These are phyloP conservation scores for Alternaria novae-zelandiae DNA, from an alignment of 2,329 filamentous ascomycete species.

Conservation along the genomic window DNA sequence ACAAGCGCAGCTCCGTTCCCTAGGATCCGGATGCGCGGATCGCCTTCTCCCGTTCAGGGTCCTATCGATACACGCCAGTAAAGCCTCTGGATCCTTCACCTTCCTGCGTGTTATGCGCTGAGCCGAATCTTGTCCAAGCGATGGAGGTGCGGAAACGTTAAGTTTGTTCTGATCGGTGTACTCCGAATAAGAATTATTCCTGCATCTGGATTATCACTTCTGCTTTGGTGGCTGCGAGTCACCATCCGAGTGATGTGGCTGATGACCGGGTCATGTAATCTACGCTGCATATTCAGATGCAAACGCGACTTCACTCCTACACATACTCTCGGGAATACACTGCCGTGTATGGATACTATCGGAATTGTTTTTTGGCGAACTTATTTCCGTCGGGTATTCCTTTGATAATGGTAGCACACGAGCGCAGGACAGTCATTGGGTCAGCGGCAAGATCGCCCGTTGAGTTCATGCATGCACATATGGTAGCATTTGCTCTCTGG, in stretches of 20 bases:
- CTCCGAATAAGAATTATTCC: background rate
- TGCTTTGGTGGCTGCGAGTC: background rate
- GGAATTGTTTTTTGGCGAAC: too few species aligned
- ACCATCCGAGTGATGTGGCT: background rate
- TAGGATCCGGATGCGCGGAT: background rate
- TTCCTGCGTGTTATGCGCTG: background rate
- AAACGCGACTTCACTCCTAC: background rate
- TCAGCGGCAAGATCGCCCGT: background rate
- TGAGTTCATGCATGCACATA: background rate
- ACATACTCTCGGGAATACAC: background rate
- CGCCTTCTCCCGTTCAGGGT: background rate
- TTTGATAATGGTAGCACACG: background rate
- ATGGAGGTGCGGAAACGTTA: background rate
- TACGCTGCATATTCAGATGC: background rate
- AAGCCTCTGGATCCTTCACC: background rate
- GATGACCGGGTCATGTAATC: background rate
- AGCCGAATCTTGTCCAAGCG: constrained; percentile 5
- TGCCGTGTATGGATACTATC: background rate
- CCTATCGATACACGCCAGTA: background rate
- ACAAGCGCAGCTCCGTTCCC: background rate
- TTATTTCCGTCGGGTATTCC: background rate
- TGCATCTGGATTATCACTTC: background rate
- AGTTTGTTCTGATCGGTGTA: constrained; percentile 1
- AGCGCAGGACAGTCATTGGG: background rate
- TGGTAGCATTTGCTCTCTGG: background rate